Evolutionary conservation across 2,329 filamentous ascomycete genomes (phyloP).

Genomic region (Diaporthe helianthi): DNA sequence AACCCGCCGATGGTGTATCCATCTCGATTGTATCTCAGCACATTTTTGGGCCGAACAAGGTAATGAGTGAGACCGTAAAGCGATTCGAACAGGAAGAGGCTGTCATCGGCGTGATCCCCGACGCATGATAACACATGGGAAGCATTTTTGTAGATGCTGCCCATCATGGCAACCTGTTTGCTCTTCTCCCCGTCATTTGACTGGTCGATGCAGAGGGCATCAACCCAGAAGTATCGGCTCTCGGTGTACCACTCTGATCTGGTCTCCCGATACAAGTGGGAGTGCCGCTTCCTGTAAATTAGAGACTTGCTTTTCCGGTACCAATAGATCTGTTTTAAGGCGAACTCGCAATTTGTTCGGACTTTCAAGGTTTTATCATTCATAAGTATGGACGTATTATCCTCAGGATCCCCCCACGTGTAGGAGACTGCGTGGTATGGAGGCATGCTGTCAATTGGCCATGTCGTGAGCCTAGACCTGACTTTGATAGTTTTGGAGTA

Average conservation of each 20-base stretch:
- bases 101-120: slow-evolving; percentile 2
- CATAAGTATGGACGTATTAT: neutral
- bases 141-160: slow-evolving; percentile 18
- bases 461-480: neutral
- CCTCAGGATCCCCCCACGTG: slow-evolving; percentile 8
- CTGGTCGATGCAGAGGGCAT: slow-evolving; percentile 26
- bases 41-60: neutral
- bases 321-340: slow-evolving; percentile 5
- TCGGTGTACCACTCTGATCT: neutral
- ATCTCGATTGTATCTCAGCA: neutral
- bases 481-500: neutral
- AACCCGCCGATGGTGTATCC: neutral
- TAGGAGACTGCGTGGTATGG: slow-evolving; percentile 18
- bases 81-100: neutral
- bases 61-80: neutral
- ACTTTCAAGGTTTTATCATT: slow-evolving; percentile 6
- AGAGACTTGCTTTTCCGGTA: neutral
- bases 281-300: neutral
- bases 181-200: slow-evolving; percentile 5
- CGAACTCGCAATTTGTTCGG: slow-evolving; percentile 11
- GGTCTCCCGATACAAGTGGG: neutral
- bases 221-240: slow-evolving; percentile 7
- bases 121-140: neutral
- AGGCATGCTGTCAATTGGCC: neutral
- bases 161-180: slow-evolving; percentile 27